These are phyloP conservation scores for Yamadazyma dendronema DNA, from an alignment of 1,139 yeast species.

Conservation along the genomic window DNA sequence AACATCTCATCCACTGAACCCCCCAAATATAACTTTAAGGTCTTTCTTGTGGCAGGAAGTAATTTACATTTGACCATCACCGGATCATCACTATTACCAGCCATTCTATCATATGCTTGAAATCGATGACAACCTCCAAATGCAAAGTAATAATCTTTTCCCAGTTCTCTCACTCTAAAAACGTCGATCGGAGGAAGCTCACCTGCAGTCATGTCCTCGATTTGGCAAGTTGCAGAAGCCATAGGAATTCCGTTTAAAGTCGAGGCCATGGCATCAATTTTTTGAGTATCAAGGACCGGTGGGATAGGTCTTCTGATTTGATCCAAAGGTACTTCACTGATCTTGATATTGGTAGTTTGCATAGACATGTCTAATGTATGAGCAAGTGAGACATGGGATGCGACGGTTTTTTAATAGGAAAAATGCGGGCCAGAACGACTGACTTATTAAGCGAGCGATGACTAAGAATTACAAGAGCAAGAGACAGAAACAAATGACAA, in stretches of 20 bases:
- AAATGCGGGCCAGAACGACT: not conserved
- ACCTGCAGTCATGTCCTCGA: conserved; percentile 57
- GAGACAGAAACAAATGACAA: too few relatives aligned
- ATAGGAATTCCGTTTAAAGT: conserved; percentile 64
- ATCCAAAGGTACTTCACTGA: conserved; percentile 59
- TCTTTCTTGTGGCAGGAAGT: conserved; percentile 65
- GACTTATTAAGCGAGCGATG: not conserved
- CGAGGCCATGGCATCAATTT: conserved; percentile 77
- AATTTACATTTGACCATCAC: conserved; percentile 60
- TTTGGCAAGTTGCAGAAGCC: conserved; percentile 61
- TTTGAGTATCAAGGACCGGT: conserved; percentile 71
- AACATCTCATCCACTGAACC: conserved; percentile 60
- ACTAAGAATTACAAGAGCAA: too few relatives aligned
- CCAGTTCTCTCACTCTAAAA: conserved; percentile 60
- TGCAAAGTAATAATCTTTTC: conserved; percentile 66
- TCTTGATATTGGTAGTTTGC: conserved; percentile 38
- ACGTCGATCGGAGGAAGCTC: conserved; percentile 80
- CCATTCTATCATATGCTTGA: conserved; percentile 64
- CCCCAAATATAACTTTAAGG: conserved; percentile 62
- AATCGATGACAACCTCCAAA: conserved; percentile 85
- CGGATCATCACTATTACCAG: conserved; percentile 26
- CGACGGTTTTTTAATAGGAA: not conserved
- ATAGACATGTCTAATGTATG: conserved; percentile 32
- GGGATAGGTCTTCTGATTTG: conserved; percentile 77
- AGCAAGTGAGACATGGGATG: too few relatives aligned